These are phyloP conservation scores for Tetrastigma voinierianum DNA, from an alignment of 164 flowering plant genomes.

Conservation along the genomic window DNA sequence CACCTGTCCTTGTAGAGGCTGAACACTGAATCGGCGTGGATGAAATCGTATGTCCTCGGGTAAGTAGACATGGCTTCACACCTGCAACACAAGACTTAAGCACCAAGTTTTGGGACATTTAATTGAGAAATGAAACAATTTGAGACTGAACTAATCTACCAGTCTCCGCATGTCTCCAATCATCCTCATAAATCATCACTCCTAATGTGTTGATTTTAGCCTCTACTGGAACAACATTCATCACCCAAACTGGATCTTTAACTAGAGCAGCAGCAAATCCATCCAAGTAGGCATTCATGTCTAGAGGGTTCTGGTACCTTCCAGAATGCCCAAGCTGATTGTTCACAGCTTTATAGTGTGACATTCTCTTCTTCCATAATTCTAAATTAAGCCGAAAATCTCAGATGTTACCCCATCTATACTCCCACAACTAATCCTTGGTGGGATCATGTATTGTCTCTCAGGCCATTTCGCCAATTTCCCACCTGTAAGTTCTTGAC, in stretches of 20 bases:
- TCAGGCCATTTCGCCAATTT: conserved; percentile 48
- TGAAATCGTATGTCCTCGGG: conserved; percentile 63
- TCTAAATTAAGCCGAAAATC: conserved; percentile 26
- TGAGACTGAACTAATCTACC: conserved; percentile 32
- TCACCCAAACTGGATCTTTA: conserved; percentile 55
- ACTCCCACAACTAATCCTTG: conserved; percentile 46
- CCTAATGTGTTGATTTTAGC: conserved; percentile 51
- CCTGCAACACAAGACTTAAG: conserved; percentile 28
- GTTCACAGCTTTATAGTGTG: conserved; percentile 38
- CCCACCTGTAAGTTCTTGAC: conserved; percentile 42
- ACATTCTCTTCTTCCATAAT: conserved; percentile 45
- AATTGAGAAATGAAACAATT: background rate
- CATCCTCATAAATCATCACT: conserved; percentile 55
- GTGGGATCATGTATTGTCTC: conserved; percentile 43
- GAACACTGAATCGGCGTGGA: conserved; percentile 51
- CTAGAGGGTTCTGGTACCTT: conserved; percentile 47
- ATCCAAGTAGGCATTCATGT: conserved; percentile 55
- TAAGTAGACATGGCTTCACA: conserved; percentile 80
- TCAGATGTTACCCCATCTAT: conserved; percentile 33
- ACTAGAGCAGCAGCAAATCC: conserved; percentile 60
- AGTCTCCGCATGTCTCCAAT: conserved; percentile 59
- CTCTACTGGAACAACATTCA: conserved; percentile 58
- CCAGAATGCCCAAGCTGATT: conserved; percentile 35
- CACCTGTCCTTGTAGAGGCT: conserved; percentile 51
- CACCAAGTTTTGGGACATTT: conserved; percentile 7